Evolutionary conservation across 169 alveolate genomes (phyloP), one percentile per base, ranked within the genome.

Genomic region (Toxoplasma gondii): DNA sequence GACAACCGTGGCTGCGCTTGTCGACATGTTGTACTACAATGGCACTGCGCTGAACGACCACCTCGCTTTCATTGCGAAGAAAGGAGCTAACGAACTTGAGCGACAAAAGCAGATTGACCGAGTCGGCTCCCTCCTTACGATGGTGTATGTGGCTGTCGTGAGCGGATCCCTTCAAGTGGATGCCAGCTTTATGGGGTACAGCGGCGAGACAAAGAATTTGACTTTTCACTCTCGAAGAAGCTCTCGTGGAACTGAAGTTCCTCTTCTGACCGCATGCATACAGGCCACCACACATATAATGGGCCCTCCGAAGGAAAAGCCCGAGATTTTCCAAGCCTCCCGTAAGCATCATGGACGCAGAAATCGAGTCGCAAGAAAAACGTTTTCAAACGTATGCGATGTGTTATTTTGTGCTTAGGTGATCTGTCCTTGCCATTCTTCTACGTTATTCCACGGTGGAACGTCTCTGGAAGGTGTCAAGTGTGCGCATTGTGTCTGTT

Each of bases 101-200:
- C 90, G 90, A 2, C 90, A 41, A 0, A 82, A 39, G 64, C 90
- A 82, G 67, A 12, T 82, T 39, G 67, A 82, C 27, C 53, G 90
- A 16, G 29, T 82, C 67, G 67, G 67, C 24, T 49, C 90, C 19
- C 54, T 82, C 39, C 0, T 82, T 0, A 17, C 90, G 9, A 82
- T 29, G 5, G 43, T 82, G 34, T 41, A 82, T 31, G 54, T 82
- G 34, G 90, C 41, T 19, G 90, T 31, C 36, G 90, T 38, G n/a
- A 43, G 90, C 64, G 90, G 90, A 64, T 29, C 39, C 86, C 86
- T 78, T 19, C 49, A 43, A 44, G 31, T 82, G 90, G 90, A 82
- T 49, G 54, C 67, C 2, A 17, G n/a, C 41, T 44, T 38, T 17
- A 24, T 43, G 90, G 67, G 67, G 5, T 82, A 41, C 41, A 82